These are phyloP conservation scores for Alternaria gansuensis DNA, from an alignment of 2,329 filamentous ascomycete species.

Conservation along the genomic window DNA sequence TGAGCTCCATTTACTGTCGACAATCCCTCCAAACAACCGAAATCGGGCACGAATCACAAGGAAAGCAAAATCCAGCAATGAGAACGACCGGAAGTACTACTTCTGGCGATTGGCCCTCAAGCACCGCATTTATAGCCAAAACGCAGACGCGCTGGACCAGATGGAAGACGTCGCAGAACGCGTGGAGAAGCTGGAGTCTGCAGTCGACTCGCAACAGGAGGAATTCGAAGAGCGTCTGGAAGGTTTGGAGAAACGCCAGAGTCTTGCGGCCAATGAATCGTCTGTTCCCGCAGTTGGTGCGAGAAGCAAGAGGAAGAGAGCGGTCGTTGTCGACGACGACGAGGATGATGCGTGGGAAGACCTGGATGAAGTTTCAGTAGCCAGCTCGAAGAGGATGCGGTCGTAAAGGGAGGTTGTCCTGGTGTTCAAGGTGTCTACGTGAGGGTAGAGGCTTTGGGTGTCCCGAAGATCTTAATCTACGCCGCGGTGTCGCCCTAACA, in stretches of 20 bases:
- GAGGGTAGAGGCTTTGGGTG: background rate
- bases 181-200: conserved; percentile 75
- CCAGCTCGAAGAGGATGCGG: conserved; percentile 42
- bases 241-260: conserved; percentile 50
- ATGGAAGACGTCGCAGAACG: conserved; percentile 71
- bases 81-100: conserved; percentile 69
- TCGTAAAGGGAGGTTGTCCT: conserved; percentile 17
- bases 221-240: conserved; percentile 76
- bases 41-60: conserved; percentile 57
- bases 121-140: conserved; percentile 77
- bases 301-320: conserved; percentile 43
- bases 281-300: conserved; percentile 23
- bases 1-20: conserved; percentile 75
- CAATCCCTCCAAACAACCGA: conserved; percentile 61
- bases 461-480: background rate
- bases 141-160: conserved; percentile 74
- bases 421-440: background rate
- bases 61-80: conserved; percentile 60
- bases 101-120: conserved; percentile 81
- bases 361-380: conserved; percentile 39
- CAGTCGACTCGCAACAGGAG: conserved; percentile 71
- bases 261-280: conserved; percentile 31
- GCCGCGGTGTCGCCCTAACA: background rate
- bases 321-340: conserved; percentile 50
- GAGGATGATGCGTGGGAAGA: conserved; percentile 53